A percentile compares a stretch with the other conserved stretches of the same genome.
These are phyloP conservation scores for Colletotrichum chrysophilum DNA, from an alignment of 2,329 filamentous ascomycete genomes.

Conservation along the genomic window DNA sequence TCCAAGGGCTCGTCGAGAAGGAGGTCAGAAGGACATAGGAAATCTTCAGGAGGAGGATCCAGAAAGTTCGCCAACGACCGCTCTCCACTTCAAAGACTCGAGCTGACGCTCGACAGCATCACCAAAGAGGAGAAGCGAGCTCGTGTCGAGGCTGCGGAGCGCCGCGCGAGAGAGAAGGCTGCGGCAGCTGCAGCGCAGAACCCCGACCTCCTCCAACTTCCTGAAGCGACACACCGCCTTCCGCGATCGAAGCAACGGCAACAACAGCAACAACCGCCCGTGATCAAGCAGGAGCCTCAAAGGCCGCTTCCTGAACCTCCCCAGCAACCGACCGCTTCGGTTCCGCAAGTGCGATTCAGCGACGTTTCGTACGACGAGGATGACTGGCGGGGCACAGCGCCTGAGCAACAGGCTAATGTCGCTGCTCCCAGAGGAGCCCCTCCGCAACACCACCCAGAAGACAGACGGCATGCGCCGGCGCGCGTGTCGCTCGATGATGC, in stretches of 20 bases:
- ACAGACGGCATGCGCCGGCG: constrained; percentile 28
- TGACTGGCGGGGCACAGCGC: not conserved
- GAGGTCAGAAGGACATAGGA: constrained; percentile 33
- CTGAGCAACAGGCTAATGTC: constrained; percentile 26
- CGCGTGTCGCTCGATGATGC: constrained; percentile 22
- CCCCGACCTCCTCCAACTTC: constrained; percentile 25
- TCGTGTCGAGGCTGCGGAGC: constrained; percentile 81
- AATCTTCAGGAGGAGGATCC: constrained; percentile 43
- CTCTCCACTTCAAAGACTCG: constrained; percentile 91
- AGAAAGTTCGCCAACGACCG: constrained; percentile 77
- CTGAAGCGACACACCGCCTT: constrained; percentile 25
- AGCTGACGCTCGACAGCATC: constrained; percentile 88
- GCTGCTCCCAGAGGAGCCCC: constrained; percentile 28
- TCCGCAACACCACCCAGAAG: constrained; percentile 36
- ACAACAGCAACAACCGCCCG: constrained; percentile 23
- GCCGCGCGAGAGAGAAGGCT: constrained; percentile 68
- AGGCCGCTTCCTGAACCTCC: constrained; percentile 8
- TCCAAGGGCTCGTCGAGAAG: constrained; percentile 3
- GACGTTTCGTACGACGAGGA: not conserved
- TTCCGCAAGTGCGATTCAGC: constrained; percentile 14
- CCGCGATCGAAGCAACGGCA: constrained; percentile 24
- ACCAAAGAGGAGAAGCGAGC: constrained; percentile 96
- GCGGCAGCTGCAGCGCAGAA: constrained; percentile 36
- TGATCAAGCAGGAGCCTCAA: constrained; percentile 28
- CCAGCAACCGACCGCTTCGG: not conserved